A percentile compares a stretch with the other conserved stretches of the same genome.
phyloP scores from a whole-genome alignment of 208 protist species.

The Trichomonas gallinae region DNA sequence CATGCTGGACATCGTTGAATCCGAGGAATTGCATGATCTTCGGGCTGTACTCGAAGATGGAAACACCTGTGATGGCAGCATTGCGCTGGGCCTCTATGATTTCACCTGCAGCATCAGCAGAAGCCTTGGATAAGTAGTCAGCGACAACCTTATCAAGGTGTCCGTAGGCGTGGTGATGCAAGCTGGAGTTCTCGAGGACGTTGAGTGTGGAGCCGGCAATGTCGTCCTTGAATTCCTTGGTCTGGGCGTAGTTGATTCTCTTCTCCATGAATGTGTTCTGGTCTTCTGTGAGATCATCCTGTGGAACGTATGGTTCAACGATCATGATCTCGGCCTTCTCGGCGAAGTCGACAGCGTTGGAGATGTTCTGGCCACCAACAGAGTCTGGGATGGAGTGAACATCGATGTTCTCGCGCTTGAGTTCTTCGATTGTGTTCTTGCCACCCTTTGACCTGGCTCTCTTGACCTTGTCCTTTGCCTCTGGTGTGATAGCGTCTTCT shows the following conservation, averaged over 20 bases:
- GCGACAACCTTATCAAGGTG: background rate
- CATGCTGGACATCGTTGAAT: background rate
- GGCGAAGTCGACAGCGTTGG: background rate
- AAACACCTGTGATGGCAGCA: background rate
- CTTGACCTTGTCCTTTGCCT: background rate
- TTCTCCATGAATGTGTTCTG: background rate
- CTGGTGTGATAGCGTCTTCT: background rate
- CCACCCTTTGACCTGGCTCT: background rate
- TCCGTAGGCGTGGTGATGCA: background rate
- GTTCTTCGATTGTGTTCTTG: background rate
- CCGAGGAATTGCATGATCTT: background rate
- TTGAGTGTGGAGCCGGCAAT: background rate
- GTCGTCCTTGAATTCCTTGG: background rate
- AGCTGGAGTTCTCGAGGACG: background rate
- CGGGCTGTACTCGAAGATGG: background rate
- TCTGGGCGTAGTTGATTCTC: background rate
- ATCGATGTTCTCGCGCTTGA: background rate
- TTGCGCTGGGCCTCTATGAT: background rate
- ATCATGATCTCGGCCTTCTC: background rate
- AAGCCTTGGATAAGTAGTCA: background rate
- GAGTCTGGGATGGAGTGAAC: background rate
- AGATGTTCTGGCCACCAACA: background rate
- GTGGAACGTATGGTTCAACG: background rate
- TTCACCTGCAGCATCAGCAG: background rate
- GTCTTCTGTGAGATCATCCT: background rate